Base-by-base conservation (phyloP, 495 filamentous ascomycete species). In the Delitschia confertaspora region DNA sequence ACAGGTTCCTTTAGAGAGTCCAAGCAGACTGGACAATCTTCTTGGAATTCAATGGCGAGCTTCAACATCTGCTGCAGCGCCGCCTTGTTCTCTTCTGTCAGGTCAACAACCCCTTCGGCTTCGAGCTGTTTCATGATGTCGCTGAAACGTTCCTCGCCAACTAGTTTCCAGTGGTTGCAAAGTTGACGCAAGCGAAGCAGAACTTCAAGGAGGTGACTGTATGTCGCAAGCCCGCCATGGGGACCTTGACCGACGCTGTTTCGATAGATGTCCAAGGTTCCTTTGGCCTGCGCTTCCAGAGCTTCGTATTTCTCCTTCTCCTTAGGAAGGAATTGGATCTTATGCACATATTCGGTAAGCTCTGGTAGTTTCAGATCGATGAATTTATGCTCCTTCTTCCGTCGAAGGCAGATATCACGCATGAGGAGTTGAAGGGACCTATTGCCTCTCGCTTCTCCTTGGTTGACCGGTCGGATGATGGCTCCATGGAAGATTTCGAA, bases 351-450 rank as follows among this genome's bases (percentile, higher is more conserved):
- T 55, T 88, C 87, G 0, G 78, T 81, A 45, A 91, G 74, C 7
- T 78, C 65, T 0, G 88, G 88, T 1, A 95, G 71, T 36, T 79
- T 79, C 9, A 95, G 65, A 50, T 95, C 85, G 32, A 95, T 71
- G 47, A 94, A 94, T 7, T 71, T 72, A 88, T 95, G 94, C 40
- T 88, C 80, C 62, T 95, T 95, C 51, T 79, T 78, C 19, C 88
- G 76, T 26, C 88, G 74, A 17, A 95, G 69, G 53, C 85, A 93
- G 20, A 93, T 72, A n/a, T 82, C 83, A 5, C 67, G 69, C 76
- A 93, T 91, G 32, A 95, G 67, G 2, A 77, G 72, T 55, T 88
- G 83, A 10, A 93, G 69, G 13, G 93, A 63, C 13, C 70, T 58
- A 30, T 74, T 78, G 16, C 80, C 78, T 26, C 71, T 65, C 8